Conservation (phyloP, 1,284 basidiomycete species). For the Marasmius oreades region DNA sequence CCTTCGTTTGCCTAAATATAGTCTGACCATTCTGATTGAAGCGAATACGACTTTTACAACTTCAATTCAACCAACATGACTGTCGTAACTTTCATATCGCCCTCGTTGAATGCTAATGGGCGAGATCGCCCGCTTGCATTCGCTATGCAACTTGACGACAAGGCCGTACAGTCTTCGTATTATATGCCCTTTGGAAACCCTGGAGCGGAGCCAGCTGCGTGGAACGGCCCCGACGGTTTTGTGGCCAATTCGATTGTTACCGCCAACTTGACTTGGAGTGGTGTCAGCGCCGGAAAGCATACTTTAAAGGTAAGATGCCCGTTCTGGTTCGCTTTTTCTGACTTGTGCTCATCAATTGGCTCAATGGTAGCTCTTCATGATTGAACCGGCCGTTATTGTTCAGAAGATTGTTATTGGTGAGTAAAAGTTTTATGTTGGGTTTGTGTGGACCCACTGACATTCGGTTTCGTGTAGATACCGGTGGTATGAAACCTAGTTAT, state of each 20-base stretch:
- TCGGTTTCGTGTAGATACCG: constrained; percentile 38
- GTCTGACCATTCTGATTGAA: not conserved
- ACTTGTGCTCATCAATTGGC: not conserved
- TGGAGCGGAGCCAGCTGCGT: constrained; percentile 48
- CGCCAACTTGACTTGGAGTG: constrained; percentile 35
- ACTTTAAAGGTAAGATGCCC: constrained; percentile 44
- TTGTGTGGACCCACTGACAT: not conserved
- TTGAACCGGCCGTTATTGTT: constrained; percentile 58
- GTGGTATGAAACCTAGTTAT: constrained; percentile 51
- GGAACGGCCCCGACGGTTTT: constrained; percentile 49
- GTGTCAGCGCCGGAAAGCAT: constrained; percentile 47
- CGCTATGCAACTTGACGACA: constrained; percentile 52
- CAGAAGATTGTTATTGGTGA: constrained; percentile 60
- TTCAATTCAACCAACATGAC: constrained; percentile 46
- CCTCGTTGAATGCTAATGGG: constrained; percentile 56
- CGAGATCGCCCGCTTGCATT: constrained; percentile 51
- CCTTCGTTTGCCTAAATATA: not conserved
- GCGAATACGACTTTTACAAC: constrained; percentile 65
- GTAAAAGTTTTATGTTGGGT: constrained; percentile 14
- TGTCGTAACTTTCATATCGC: constrained; percentile 52
- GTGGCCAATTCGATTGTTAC: constrained; percentile 49
- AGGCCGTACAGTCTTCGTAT: constrained; percentile 38
- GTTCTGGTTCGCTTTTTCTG: not conserved
- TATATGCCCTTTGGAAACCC: constrained; percentile 50
- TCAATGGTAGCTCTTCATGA: constrained; percentile 52